phyloP scores from a whole-genome alignment of 83 land plant species.

The Thuja plicata region DNA sequence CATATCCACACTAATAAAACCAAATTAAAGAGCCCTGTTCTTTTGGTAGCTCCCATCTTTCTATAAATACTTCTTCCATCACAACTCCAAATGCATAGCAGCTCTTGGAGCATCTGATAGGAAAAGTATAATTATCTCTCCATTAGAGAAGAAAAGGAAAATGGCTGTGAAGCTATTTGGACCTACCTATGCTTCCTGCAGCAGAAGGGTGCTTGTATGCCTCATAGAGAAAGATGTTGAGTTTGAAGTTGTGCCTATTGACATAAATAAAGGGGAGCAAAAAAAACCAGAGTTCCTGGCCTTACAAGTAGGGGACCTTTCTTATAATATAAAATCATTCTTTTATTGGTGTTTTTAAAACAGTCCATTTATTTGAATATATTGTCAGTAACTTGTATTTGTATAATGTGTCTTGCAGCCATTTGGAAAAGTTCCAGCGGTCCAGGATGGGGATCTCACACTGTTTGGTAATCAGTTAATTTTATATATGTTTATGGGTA shows the following conservation, averaged over 20 bases:
- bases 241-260: conserved; percentile 21
- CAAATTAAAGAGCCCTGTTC: too few relatives aligned
- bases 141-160: too few relatives aligned
- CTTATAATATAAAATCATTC: not conserved
- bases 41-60: too few relatives aligned
- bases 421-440: conserved; percentile 38
- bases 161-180: not conserved
- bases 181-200: not conserved
- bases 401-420: conserved; percentile 24
- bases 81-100: too few relatives aligned
- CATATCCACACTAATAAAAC: too few relatives aligned
- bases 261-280: conserved; percentile 17
- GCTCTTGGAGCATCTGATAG: too few relatives aligned
- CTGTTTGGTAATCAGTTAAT: conserved; percentile 25
- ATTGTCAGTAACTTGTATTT: not conserved
- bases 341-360: too few relatives aligned
- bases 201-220: conserved; percentile 20
- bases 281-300: conserved; percentile 21
- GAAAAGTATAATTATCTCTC: too few relatives aligned
- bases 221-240: conserved; percentile 27
- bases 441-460: conserved; percentile 35
- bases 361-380: not conserved
- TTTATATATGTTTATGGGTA: not conserved
- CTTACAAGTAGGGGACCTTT: not conserved
- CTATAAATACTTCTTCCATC: too few relatives aligned